These are phyloP conservation scores for Moesziomyces antarcticus DNA, from an alignment of 1,284 basidiomycete species.

Conservation along the genomic window DNA sequence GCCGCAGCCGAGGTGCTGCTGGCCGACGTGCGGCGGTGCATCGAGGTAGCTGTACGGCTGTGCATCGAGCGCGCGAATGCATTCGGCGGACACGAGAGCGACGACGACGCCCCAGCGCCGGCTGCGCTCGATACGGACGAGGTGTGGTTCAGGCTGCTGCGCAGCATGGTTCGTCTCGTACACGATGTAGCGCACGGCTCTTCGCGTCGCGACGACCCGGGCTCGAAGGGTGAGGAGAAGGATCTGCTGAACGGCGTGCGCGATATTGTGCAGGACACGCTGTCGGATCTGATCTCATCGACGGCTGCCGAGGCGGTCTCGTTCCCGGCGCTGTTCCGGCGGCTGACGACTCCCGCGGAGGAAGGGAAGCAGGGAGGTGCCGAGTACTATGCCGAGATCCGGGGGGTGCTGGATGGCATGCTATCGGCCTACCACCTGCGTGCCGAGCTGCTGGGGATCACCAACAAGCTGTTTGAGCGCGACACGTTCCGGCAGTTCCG, in stretches of 20 bases:
- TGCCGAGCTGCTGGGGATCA: conserved; percentile 88
- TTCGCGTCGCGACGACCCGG: background rate
- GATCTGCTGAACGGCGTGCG: conserved; percentile 64
- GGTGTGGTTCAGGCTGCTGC: conserved; percentile 87
- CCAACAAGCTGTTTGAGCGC: conserved; percentile 82
- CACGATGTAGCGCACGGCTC: conserved; percentile 69
- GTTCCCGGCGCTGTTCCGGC: conserved; percentile 89
- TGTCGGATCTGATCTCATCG: conserved; percentile 83
- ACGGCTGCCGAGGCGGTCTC: conserved; percentile 85
- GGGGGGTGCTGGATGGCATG: conserved; percentile 90
- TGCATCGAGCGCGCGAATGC: conserved; percentile 40
- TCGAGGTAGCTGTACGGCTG: conserved; percentile 50
- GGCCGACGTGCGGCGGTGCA: conserved; percentile 24
- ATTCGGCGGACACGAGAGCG: conserved; percentile 36
- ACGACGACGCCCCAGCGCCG: conserved; percentile 22
- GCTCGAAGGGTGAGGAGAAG: background rate
- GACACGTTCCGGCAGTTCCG: conserved; percentile 83
- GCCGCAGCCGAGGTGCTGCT: conserved; percentile 16
- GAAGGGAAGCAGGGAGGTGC: conserved; percentile 11
- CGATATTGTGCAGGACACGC: conserved; percentile 83
- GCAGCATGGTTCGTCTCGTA: conserved; percentile 81
- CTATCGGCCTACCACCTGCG: conserved; percentile 91
- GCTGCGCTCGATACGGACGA: conserved; percentile 75
- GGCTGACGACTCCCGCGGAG: conserved; percentile 72
- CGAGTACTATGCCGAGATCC: conserved; percentile 84